These are phyloP conservation scores for Ramaria sp. DNA, from an alignment of 768 basidiomycete genomes.

Conservation along the genomic window DNA sequence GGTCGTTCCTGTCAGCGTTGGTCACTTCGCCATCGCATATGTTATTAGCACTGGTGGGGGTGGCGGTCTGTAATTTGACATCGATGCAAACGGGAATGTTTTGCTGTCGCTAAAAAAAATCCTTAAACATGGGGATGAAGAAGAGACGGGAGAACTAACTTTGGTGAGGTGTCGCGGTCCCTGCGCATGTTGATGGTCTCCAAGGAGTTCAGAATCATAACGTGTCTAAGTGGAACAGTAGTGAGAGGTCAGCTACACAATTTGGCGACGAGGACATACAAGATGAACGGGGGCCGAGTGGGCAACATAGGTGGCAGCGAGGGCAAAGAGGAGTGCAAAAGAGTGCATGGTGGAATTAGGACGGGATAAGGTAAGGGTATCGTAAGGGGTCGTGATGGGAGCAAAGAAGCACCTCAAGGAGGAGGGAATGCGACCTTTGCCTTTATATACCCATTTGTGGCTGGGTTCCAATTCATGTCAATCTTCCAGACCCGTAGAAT, in stretches of 20 bases:
- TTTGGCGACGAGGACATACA: background rate
- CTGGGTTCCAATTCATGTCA: background rate
- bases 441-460: background rate
- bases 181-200: too few species aligned
- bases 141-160: too few species aligned
- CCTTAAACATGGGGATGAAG: too few species aligned
- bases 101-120: too few species aligned
- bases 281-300: background rate
- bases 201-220: background rate
- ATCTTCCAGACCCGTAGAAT: too few species aligned
- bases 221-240: background rate
- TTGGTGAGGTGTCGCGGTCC: too few species aligned
- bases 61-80: background rate
- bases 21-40: background rate
- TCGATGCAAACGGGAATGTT: background rate
- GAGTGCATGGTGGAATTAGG: background rate
- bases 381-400: conserved; percentile 1
- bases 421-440: background rate
- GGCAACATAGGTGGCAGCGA: background rate
- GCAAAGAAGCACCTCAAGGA: background rate
- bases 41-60: background rate
- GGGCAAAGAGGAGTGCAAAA: conserved; percentile 3
- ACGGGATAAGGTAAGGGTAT: background rate
- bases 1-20: background rate
- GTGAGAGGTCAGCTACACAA: background rate